Conservation (phyloP, 495 filamentous ascomycete genomes). For the Aspergillus funiculosus region DNA sequence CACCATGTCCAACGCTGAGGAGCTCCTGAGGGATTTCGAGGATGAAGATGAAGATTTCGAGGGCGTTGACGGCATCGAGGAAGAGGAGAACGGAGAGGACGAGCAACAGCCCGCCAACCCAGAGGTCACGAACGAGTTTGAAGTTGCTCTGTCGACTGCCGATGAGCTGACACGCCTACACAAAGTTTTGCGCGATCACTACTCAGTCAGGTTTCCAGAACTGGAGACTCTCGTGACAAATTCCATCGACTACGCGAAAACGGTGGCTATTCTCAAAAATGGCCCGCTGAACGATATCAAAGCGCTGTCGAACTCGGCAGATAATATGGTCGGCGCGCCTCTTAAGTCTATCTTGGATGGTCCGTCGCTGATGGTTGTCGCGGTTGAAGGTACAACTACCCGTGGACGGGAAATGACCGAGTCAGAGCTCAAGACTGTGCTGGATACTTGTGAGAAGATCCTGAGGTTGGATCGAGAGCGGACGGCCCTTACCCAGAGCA, state of each 20-base stretch:
- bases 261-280: slow-evolving; percentile 88
- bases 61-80: slow-evolving; percentile 23
- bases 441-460: slow-evolving; percentile 80
- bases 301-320: slow-evolving; percentile 55
- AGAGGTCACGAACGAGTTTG: slow-evolving; percentile 72
- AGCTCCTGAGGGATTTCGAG: slow-evolving; percentile 36
- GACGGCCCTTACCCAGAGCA: slow-evolving; percentile 81
- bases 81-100: slow-evolving; percentile 21
- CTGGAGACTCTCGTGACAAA: slow-evolving; percentile 91
- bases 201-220: slow-evolving; percentile 89
- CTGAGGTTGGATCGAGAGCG: slow-evolving; percentile 83
- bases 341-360: slow-evolving; percentile 78
- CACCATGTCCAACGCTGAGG: slow-evolving; percentile 43
- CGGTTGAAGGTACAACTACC: slow-evolving; percentile 89
- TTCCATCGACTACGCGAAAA: slow-evolving; percentile 92
- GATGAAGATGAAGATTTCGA: slow-evolving; percentile 26
- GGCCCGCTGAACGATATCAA: slow-evolving; percentile 89
- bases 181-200: slow-evolving; percentile 93
- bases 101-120: slow-evolving; percentile 22
- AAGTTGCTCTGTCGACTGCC: slow-evolving; percentile 84
- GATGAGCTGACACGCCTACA: slow-evolving; percentile 89
- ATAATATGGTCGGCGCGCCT: slow-evolving; percentile 69
- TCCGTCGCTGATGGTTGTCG: slow-evolving; percentile 88
- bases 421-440: slow-evolving; percentile 66
- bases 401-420: slow-evolving; percentile 70